Percentiles rank a stretch among this genome's conserved stretches.
These are phyloP conservation scores for Penicillium sp. DNA, from an alignment of 2,329 filamentous ascomycete species.

Conservation along the genomic window DNA sequence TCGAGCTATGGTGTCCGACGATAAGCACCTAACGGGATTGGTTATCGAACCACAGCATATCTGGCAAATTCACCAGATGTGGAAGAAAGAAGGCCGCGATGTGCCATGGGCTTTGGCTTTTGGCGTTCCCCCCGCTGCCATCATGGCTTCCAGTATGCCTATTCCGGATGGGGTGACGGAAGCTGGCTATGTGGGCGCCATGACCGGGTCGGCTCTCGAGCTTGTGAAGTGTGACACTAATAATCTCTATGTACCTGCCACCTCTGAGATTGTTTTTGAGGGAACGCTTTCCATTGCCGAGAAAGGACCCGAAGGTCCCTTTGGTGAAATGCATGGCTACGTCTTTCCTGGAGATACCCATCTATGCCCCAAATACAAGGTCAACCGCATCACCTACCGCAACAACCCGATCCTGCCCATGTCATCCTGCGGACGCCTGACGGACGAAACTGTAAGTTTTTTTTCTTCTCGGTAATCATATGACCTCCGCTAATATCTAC, in stretches of 20 bases:
- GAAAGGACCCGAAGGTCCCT: constrained; percentile 48
- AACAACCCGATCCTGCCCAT: constrained; percentile 50
- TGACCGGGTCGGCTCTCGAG: constrained; percentile 47
- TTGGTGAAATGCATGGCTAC: constrained; percentile 51
- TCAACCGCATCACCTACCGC: constrained; percentile 50
- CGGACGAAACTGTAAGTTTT: constrained; percentile 44
- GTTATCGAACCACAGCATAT: constrained; percentile 50
- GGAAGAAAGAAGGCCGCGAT: constrained; percentile 47
- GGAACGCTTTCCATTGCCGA: constrained; percentile 49
- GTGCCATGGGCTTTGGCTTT: constrained; percentile 50
- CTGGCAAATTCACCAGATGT: constrained; percentile 48
- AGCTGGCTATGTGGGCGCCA: constrained; percentile 49
- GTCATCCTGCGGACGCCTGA: constrained; percentile 43
- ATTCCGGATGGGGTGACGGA: constrained; percentile 51
- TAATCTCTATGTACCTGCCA: constrained; percentile 50
- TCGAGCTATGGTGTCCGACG: constrained; percentile 49
- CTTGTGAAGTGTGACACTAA: constrained; percentile 55
- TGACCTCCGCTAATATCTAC: not conserved
- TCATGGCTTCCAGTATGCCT: constrained; percentile 51
- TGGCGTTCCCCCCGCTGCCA: constrained; percentile 51
- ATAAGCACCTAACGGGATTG: constrained; percentile 42
- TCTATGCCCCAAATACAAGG: constrained; percentile 42
- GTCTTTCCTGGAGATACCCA: constrained; percentile 45
- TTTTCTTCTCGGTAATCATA: not conserved
- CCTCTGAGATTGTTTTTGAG: constrained; percentile 52